These are phyloP conservation scores for Helianthus annuus DNA, from an alignment of 129 eudicot genomes.

Conservation along the genomic window HanXRQr2.0-SUNRISE NC_035436.2:178892787-178893286, in stretches of 20 bases:
- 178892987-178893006: conserved; percentile 9
- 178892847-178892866: conserved; percentile 33
- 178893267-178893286: not conserved
- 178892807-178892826: conserved; percentile 28
- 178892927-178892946: conserved; percentile 13
- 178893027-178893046: conserved; percentile 15
- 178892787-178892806: conserved; percentile 28
- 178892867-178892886: conserved; percentile 31
- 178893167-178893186: not conserved
- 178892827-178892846: conserved; percentile 24
- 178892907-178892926: conserved; percentile 22
- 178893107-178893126: not conserved
- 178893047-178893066: conserved; percentile 16
- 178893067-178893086: conserved; percentile 15
- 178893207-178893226: conserved; percentile 2
- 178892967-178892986: not conserved
- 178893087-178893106: conserved; percentile 18
- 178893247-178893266: not conserved
- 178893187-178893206: not conserved
- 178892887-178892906: conserved; percentile 16
- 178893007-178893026: conserved; percentile 34
- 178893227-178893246: not conserved
- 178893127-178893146: not conserved
- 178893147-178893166: not conserved
- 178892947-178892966: not conserved